Conservation (phyloP, 164 flowering plant genomes). For the Malania oleifera region DNA sequence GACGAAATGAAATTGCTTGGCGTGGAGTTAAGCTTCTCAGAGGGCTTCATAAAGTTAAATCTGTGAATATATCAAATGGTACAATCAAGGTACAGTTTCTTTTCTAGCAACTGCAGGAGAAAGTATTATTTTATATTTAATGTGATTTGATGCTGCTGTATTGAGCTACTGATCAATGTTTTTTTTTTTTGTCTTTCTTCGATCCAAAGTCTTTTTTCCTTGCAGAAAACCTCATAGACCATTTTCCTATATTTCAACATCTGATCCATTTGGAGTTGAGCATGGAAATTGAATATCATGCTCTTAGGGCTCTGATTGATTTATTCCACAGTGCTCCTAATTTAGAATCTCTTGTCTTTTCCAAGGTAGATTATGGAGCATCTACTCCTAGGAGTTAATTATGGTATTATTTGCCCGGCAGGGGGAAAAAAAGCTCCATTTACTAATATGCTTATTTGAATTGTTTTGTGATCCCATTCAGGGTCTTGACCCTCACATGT, state of each 20-base stretch:
- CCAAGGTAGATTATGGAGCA: background rate
- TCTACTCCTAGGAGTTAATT: background rate
- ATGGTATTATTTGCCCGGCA: background rate
- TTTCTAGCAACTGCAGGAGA: background rate
- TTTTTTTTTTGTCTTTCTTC: background rate
- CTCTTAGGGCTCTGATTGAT: background rate
- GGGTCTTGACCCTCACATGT: too few relatives aligned
- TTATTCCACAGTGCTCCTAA: background rate
- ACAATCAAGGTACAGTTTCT: constrained; percentile 3
- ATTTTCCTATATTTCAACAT: background rate
- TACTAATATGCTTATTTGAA: too few relatives aligned
- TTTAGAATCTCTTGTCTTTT: constrained; percentile 3
- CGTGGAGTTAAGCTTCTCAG: constrained; percentile 5
- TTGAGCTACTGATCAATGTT: background rate
- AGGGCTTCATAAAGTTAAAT: background rate
- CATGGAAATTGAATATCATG: constrained; percentile 1
- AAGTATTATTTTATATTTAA: background rate
- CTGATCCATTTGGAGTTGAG: constrained; percentile 1
- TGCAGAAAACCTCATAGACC: background rate
- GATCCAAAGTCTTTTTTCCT: background rate
- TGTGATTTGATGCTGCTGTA: background rate
- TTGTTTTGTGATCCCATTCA: background rate
- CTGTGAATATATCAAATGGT: background rate
- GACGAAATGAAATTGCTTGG: background rate
- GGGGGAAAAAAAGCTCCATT: too few relatives aligned